Base-by-base conservation (phyloP, 2,329 filamentous ascomycete species). In the Thielaviopsis populi region DNA sequence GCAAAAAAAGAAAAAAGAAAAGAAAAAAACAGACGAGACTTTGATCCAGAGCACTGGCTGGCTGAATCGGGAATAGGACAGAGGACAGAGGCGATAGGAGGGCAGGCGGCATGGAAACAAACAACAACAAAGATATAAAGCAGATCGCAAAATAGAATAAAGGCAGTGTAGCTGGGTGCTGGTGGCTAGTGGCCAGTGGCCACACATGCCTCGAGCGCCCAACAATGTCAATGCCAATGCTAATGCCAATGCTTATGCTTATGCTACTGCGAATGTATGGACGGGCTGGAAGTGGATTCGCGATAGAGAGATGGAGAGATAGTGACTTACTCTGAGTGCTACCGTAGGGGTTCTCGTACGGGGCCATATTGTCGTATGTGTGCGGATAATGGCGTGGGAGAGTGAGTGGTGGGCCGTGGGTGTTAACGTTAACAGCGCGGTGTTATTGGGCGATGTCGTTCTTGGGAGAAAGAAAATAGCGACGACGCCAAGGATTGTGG, bases 311-410 rank as follows among this genome's bases (percentile, higher is more conserved):
- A 33, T 56, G 27, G 17, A 30, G 17, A 15, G 22, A 17, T 27
- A 11, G 22, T 33, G 17, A 56, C 50, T 56, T 56, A 56, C 50
- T 56, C 50, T 56, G 50, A 33, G 50, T 56, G 50, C 50, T 56
- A 4, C 50, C 50, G 50, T 56, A 56, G 24, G 50, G 50, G 50
- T 56, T 56, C 11, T 56, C 50, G 22, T 56, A 56, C 3, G 50
- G 27, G 17, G 50, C 50, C 50, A 56, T 56, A 11, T 46, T n/a
- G 8, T n/a, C n/a, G 46, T 19, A 11, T 11, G 6, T 22, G 22
- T 19, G 22, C 46, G 46, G 8, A 46, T n/a, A 8, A 10, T 37
- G 33, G 46, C 24, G 3, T 24, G 46, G 24, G 46, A 56, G 24
- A 33, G 24, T 10, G 48, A 30, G n/a, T 4, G 22, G 48, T 24